Base-by-base conservation (phyloP, 345 rosid species). In the Eutrema japonicum region DNA sequence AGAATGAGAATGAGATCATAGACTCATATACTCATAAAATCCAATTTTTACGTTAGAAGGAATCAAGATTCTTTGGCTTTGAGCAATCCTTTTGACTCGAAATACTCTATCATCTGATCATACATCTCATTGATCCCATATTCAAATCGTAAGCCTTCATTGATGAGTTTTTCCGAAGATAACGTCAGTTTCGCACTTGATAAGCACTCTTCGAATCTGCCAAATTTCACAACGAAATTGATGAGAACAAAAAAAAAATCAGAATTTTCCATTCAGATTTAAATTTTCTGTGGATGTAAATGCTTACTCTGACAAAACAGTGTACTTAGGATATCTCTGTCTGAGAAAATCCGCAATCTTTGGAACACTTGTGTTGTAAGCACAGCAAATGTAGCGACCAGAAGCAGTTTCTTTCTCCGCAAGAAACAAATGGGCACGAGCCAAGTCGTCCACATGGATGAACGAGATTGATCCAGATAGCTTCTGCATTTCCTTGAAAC, bases 351-450 rank as follows among this genome's bases (percentile, higher is more conserved):
- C 70, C 9, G 92, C 90, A 49, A 87, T 80, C 75, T 82, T 83
- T 10, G 88, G 88, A 70, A 90, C 81, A 74, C 87, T 84, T 64
- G 97, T 78, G 68, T 92, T 94, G 41, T 58, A 72, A 68, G 81
- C 77, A 78, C 90, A 86, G 54, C 95, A 91, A 32, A 89, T 81
- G 72, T 88, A 94, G 10, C 97, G 88, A 57, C 95, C 97, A 2
- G 88, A 87, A 64, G 93, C 87, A 11, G 95, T 81, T 82, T 83
- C 87, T 78, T 88, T 91, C 82, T 94, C 90, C 0, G 93, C 96
- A 58, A 92, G 50, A 65, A 91, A 95, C 30, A 87, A 14, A 79
- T 95, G 99, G 4, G 99, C 96, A 0, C 86, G 86, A 65, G 93
- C 89, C 12, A 86, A 86, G 42, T 94, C 97, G 57, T 84, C 88